Evolutionary conservation across 2,329 filamentous ascomycete genomes (phyloP).

Genomic region (Verticillium nonalfalfae): DNA sequence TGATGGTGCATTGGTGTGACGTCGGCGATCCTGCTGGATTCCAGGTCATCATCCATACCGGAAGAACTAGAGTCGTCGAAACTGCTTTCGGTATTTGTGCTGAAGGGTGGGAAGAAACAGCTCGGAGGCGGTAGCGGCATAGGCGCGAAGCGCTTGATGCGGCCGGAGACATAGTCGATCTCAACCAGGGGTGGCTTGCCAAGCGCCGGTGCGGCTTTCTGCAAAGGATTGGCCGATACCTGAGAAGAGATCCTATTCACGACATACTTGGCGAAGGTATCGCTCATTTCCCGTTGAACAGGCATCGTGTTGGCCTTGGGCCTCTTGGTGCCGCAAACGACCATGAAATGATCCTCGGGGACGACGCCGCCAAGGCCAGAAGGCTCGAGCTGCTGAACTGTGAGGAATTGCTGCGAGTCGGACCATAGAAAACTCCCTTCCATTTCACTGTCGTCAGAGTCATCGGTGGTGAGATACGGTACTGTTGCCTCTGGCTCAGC

Average conservation of each 20-base stretch:
- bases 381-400: slow-evolving; percentile 39
- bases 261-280: background rate
- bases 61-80: slow-evolving; percentile 24
- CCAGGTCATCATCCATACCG: slow-evolving; percentile 20
- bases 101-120: slow-evolving; percentile 43
- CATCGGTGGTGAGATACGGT: slow-evolving; percentile 19
- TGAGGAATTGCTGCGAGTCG: slow-evolving; percentile 29
- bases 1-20: slow-evolving; percentile 27
- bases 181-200: slow-evolving; percentile 17
- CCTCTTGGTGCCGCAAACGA: slow-evolving; percentile 46
- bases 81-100: slow-evolving; percentile 26
- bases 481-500: slow-evolving; percentile 21
- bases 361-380: slow-evolving; percentile 53
- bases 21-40: slow-evolving; percentile 21
- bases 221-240: background rate
- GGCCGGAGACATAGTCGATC: slow-evolving; percentile 39
- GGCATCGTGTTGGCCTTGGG: slow-evolving; percentile 18
- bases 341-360: slow-evolving; percentile 58
- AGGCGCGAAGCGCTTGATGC: slow-evolving; percentile 36
- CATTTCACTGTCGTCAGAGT: slow-evolving; percentile 29
- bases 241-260: background rate
- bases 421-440: slow-evolving; percentile 38
- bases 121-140: slow-evolving; percentile 44
- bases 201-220: background rate
- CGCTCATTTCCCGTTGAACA: background rate